A percentile compares a stretch with the other conserved stretches of the same genome.
Conservation (phyloP, 78 protist species). For the Dictyostelium citrinum region DNA sequence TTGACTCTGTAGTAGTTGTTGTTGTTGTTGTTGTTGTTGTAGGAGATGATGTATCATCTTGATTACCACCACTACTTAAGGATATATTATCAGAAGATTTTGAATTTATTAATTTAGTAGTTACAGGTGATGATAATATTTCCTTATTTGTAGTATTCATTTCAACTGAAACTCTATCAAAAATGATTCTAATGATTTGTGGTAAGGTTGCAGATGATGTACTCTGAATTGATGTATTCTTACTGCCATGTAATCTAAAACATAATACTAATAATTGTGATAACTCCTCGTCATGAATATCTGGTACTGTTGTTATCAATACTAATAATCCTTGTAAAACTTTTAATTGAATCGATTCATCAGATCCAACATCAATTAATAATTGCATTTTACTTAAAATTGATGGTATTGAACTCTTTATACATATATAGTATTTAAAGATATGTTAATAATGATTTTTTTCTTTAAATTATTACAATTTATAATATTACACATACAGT, state of each 20-base stretch:
- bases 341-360: slow-evolving; percentile 72
- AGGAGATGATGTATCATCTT: not conserved
- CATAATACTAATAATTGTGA: slow-evolving; percentile 73
- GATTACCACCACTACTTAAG: not conserved
- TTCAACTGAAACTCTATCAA: slow-evolving; percentile 63
- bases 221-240: slow-evolving; percentile 57
- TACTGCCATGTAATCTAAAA: slow-evolving; percentile 67
- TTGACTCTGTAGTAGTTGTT: not conserved
- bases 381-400: slow-evolving; percentile 45
- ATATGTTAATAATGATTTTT: not conserved
- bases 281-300: slow-evolving; percentile 69
- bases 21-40: not conserved
- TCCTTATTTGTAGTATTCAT: not conserved
- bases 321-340: slow-evolving; percentile 70
- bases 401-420: slow-evolving; percentile 40
- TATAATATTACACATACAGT: slow-evolving; percentile 7
- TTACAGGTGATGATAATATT: not conserved
- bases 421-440: not conserved
- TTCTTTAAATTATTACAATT: not conserved
- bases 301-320: slow-evolving; percentile 62
- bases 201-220: slow-evolving; percentile 78
- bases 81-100: not conserved
- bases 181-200: slow-evolving; percentile 68
- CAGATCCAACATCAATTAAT: slow-evolving; percentile 65
- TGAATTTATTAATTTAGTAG: not conserved